A percentile compares a stretch with the other conserved stretches of the same genome.
phyloP scores from a whole-genome alignment of 805 yeast species.

The Lachancea sp. region DNA sequence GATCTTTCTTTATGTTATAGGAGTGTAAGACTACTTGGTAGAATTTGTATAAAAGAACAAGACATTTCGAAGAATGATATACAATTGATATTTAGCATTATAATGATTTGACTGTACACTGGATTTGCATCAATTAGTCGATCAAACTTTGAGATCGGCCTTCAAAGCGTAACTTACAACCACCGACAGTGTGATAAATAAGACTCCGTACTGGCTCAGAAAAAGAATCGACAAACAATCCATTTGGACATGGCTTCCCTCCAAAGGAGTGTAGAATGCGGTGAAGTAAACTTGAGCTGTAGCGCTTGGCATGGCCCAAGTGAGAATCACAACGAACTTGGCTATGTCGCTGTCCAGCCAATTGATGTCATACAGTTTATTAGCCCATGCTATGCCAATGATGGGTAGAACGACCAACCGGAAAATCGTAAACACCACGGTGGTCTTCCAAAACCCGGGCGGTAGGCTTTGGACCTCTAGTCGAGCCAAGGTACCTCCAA shows the following conservation, averaged over 20 bases:
- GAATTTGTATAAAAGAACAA: background rate
- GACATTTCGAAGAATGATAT: background rate
- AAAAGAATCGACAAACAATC: slow-evolving; percentile 72
- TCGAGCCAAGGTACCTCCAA: slow-evolving; percentile 87
- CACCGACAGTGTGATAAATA: slow-evolving; percentile 65
- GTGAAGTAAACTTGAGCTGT: slow-evolving; percentile 85
- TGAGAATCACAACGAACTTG: slow-evolving; percentile 65
- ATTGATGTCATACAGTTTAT: slow-evolving; percentile 54
- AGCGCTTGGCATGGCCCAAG: slow-evolving; percentile 80
- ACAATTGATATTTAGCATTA: background rate
- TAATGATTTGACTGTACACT: background rate
- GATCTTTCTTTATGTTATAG: background rate
- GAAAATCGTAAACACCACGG: slow-evolving; percentile 47
- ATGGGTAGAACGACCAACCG: slow-evolving; percentile 71
- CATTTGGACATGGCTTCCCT: slow-evolving; percentile 50
- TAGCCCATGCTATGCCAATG: slow-evolving; percentile 61
- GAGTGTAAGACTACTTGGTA: too few species aligned
- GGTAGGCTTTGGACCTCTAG: slow-evolving; percentile 55
- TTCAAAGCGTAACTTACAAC: slow-evolving; percentile 52
- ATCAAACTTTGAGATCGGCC: slow-evolving; percentile 23
- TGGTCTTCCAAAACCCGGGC: slow-evolving; percentile 53
- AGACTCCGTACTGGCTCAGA: slow-evolving; percentile 56
- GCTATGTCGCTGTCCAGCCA: slow-evolving; percentile 58
- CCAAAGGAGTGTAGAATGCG: slow-evolving; percentile 75
- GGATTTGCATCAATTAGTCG: background rate